A percentile compares a stretch with the other conserved stretches of the same genome.
Evolutionary conservation across 148 eudicot genomes (phyloP).

Genomic region (Camellia granthamiana): DNA sequence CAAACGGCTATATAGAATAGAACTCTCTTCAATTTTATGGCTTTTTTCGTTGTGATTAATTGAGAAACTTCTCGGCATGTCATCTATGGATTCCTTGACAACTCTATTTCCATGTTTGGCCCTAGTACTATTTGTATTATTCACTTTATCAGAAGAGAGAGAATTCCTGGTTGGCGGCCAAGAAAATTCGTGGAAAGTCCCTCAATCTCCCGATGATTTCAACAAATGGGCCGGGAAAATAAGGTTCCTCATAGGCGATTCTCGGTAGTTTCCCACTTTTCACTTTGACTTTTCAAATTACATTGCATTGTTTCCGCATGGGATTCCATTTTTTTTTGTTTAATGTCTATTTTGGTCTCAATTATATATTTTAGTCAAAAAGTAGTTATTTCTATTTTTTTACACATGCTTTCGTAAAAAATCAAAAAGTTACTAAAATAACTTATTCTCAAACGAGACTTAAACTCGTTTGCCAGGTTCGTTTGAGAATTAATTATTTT

Average conservation of each 20-base stretch:
- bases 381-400: too few species aligned
- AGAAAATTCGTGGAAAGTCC: constrained; percentile 28
- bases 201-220: constrained; percentile 26
- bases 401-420: too few species aligned
- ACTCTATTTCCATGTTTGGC: constrained; percentile 9
- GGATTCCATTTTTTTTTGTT: too few species aligned
- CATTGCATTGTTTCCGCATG: not conserved
- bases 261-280: constrained; percentile 22
- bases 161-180: constrained; percentile 27
- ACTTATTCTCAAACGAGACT: too few species aligned
- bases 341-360: too few species aligned
- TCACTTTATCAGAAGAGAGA: constrained; percentile 19
- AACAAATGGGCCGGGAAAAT: constrained; percentile 27
- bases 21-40: too few species aligned
- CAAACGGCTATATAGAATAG: constrained; percentile 3
- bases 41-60: too few species aligned
- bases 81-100: constrained; percentile 19
- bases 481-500: too few species aligned
- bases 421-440: too few species aligned
- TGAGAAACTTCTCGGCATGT: not conserved
- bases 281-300: not conserved
- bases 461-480: too few species aligned
- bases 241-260: constrained; percentile 32
- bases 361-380: too few species aligned
- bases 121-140: not conserved